Conservation (phyloP, 164 flowering plant genomes). For the Vitis rotundifolia region DNA sequence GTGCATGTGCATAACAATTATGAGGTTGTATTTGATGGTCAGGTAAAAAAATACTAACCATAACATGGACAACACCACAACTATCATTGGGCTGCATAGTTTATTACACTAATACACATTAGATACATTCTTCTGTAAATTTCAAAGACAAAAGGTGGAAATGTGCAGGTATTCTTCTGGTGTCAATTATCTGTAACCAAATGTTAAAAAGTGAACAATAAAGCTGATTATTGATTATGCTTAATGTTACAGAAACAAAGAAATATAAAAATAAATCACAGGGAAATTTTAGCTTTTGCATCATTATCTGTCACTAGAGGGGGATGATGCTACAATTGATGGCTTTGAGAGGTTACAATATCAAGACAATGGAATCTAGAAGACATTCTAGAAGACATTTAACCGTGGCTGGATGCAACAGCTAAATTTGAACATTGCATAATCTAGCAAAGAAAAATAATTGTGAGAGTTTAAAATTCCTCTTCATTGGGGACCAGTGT, state of each 20-base stretch:
- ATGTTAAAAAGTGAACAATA: no score
- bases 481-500: no score
- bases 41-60: background rate
- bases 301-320: background rate
- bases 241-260: background rate
- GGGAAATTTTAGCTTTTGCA: background rate
- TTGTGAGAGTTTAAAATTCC: no score
- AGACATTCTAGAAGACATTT: no score
- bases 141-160: background rate
- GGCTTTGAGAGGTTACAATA: background rate
- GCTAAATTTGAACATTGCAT: no score
- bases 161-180: no score
- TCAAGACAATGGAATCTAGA: no score
- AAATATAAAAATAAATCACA: background rate
- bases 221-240: background rate
- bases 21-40: background rate
- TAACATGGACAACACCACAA: background rate
- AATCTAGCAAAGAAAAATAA: no score
- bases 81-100: background rate
- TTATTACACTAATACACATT: background rate
- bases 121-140: background rate
- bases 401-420: no score
- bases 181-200: background rate
- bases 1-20: background rate
- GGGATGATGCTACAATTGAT: background rate